Evolutionary conservation across 305 asterid genomes (phyloP).

Genomic region (Solanum aculeatissimum): DNA sequence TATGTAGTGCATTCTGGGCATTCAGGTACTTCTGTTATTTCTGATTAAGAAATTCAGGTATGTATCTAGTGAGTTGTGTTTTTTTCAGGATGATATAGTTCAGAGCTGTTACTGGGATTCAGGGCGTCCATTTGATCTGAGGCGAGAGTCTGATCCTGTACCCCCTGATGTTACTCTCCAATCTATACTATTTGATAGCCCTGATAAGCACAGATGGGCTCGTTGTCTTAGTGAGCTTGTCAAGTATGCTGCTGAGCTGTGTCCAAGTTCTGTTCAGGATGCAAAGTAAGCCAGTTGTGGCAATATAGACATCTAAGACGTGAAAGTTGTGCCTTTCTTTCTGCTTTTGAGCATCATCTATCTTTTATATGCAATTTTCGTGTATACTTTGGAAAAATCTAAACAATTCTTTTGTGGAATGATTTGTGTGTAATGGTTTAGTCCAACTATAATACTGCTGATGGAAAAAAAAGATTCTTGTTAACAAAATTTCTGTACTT

Average conservation of each 20-base stretch:
- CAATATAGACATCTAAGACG: not conserved
- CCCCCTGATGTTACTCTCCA: constrained; percentile 95
- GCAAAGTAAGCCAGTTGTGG: constrained; percentile 60
- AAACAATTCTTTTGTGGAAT: not conserved
- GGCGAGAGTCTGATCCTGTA: constrained; percentile 89
- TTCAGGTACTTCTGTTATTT: not conserved
- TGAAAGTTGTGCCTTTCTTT: not conserved
- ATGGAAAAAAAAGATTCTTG: not conserved
- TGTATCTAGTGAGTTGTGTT: not conserved
- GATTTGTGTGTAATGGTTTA: not conserved
- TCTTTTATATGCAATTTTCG: not conserved
- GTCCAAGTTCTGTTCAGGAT: constrained; percentile 90
- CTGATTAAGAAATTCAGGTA: not conserved
- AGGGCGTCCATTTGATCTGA: constrained; percentile 87
- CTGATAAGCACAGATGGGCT: constrained; percentile 97
- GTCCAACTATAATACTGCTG: not conserved
- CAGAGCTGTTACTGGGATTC: constrained; percentile 99
- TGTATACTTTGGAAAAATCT: not conserved
- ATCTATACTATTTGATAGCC: constrained; percentile 89
- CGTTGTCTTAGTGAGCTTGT: constrained; percentile 94
- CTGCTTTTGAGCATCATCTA: not conserved
- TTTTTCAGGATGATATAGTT: constrained; percentile 89
- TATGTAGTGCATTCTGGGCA: not conserved
- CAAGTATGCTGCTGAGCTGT: constrained; percentile 86
- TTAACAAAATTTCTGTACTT: not conserved